Evolutionary conservation across 139 green algal species (phyloP), one percentile per base, ranked within the genome.

Genomic region (Pycnococcus provasolii): DNA sequence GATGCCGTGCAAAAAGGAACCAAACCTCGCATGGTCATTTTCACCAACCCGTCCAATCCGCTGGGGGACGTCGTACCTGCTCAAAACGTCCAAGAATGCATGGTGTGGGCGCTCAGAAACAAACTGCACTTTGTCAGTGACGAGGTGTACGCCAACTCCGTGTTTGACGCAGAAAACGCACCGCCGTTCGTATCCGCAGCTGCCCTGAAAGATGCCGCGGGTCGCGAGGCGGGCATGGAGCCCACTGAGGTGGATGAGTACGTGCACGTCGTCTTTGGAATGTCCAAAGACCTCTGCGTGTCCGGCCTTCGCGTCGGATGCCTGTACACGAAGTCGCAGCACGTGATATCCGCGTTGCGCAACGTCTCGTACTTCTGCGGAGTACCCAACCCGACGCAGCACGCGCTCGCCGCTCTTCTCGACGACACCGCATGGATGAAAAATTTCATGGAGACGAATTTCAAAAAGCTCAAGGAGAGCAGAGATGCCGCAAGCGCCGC

Each of bases 221-320:
- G 26, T 26, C 26, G 26, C 26, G 26, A 26, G 26, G 26, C 26
- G 26, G 26, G 26, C 26, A 26, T 26, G 26, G 26, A 26, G 26
- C 26, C 26, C 0, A 0, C 15, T 5, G 53, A 60, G 4, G 58
- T 46, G 26, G 9, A 64, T 39, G 58, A 64, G 15, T 15, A 40
- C 52, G 58, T 77, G 7, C 74, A 80, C 48, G 45, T 74, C 45
- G 48, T 76, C 1, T 77, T 70, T 43, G 62, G 74, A 3, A 45
- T 80, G 1, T 46, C 15, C 42, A 80, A 80, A 45, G 75, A 81
- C 50, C 77, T 77, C 53, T 64, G 75, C 44, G 54, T 74, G 58
- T 67, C 43, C 42, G 75, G 75, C 4, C 72, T 71, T 6, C 54
- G 75, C 7, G 64, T 81, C 15, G 75, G 75, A 1, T 68, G 41